Conservation (phyloP, 2,329 filamentous ascomycete genomes). For the Aspergillus persii region DNA sequence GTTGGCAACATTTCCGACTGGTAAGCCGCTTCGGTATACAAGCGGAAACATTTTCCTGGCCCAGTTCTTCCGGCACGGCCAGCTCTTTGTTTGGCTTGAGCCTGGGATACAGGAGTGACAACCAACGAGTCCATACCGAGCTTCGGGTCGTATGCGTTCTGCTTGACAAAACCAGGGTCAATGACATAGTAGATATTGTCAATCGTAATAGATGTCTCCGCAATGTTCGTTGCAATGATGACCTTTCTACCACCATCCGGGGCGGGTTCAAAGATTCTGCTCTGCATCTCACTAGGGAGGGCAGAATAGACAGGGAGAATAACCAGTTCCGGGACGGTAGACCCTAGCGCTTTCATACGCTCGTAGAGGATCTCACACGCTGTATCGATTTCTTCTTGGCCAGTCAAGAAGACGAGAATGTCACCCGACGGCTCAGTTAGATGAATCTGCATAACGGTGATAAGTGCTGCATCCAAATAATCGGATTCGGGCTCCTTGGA, state of each 20-base stretch:
- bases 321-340: conserved; percentile 84
- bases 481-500: conserved; percentile 92
- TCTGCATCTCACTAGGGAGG: conserved; percentile 89
- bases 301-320: conserved; percentile 96
- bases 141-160: conserved; percentile 95
- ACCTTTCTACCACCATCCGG: conserved; percentile 85
- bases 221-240: conserved; percentile 97
- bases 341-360: conserved; percentile 91
- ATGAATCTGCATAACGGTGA: conserved; percentile 98
- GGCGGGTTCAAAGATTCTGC: conserved; percentile 89
- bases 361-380: conserved; percentile 89
- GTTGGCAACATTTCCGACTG: conserved; percentile 97
- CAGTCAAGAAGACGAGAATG: conserved; percentile 94
- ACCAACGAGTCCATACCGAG: conserved; percentile 96
- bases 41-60: conserved; percentile 89
- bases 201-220: conserved; percentile 96
- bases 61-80: conserved; percentile 92
- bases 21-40: conserved; percentile 94
- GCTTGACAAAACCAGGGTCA: conserved; percentile 96
- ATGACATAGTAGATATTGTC: conserved; percentile 97
- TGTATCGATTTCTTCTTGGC: conserved; percentile 96
- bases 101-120: conserved; percentile 93
- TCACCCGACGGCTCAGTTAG: conserved; percentile 88
- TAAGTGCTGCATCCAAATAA: conserved; percentile 89
- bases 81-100: conserved; percentile 90